Base-by-base conservation (phyloP, 495 filamentous ascomycete genomes). In the Aspergillus panamensis region DNA sequence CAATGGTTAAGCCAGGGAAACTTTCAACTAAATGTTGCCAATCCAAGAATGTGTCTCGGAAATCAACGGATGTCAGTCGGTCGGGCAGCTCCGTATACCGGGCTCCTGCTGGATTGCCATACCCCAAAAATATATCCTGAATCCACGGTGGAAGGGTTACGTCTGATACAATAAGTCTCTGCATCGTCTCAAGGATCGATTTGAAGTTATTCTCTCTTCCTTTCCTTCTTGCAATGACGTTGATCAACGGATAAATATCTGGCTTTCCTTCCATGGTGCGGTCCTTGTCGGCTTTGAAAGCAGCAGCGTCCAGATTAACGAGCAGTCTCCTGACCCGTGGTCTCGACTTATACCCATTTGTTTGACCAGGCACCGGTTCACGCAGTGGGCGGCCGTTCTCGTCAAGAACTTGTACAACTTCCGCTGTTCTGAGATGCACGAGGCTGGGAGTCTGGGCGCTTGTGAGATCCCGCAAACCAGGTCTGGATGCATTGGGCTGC, bases 181-280 rank as follows among this genome's bases (percentile, higher is more conserved):
- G 87, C 66, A 99, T 94, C 0, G 92, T 96, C 58, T 96, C 88
- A 16, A 99, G 77, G 17, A 97, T 86, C 9, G 92, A 86, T 65
- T 91, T 97, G 82, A 97, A 99, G 69, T 97, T 99, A 69, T 99
- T 99, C 68, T 97, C 95, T 45, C 92, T 80, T 16, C 89, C 87
- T 69, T 85, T 89, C 53, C 94, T 83, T 33, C 93, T 88, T 30
- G 96, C 80, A 49, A 99, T 70, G 5, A 97, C 77, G 66, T 99
- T 97, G 60, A 99, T 87, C 25, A 79, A 76, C 35, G 94, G 87
- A 65, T 97, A 96, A 43, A 95, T 75, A 59, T 95, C 86, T 14
- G 82, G 78, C 65, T 87, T 87, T 31, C 88, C 88, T 53, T 77
- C 78, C 6, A 78, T 67, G 37, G 77, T 76, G 25, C 76, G 74